Percentiles rank a stretch among this genome's conserved stretches.
These are phyloP conservation scores for Ophiostoma perfectum DNA, from an alignment of 2,329 filamentous ascomycete genomes.

Conservation along the genomic window DNA sequence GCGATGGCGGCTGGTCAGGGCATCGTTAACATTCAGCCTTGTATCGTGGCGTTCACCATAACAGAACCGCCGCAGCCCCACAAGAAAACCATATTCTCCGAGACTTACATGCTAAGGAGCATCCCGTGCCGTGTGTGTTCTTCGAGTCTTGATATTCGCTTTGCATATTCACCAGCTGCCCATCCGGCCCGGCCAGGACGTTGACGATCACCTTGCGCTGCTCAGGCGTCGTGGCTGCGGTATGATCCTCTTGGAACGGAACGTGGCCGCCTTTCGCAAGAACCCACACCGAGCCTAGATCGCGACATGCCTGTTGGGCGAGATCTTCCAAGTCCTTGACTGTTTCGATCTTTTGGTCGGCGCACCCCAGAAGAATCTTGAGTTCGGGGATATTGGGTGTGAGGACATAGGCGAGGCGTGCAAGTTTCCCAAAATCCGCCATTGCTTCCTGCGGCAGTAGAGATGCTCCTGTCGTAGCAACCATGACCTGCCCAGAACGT, in stretches of 20 bases:
- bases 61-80: neutral
- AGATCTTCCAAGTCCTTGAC: slow-evolving; percentile 64
- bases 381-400: slow-evolving; percentile 78
- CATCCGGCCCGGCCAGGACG: slow-evolving; percentile 59
- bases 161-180: slow-evolving; percentile 56
- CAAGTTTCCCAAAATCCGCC: slow-evolving; percentile 53
- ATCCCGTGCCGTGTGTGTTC: slow-evolving; percentile 93
- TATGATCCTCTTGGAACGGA: slow-evolving; percentile 63
- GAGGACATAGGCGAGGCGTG: slow-evolving; percentile 62
- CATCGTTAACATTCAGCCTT: neutral
- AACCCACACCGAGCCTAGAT: slow-evolving; percentile 70
- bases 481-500: slow-evolving; percentile 66
- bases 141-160: slow-evolving; percentile 65
- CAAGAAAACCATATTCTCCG: neutral
- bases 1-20: slow-evolving; percentile 59
- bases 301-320: slow-evolving; percentile 55
- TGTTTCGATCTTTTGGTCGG: slow-evolving; percentile 41
- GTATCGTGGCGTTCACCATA: too few relatives aligned
- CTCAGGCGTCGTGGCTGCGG: slow-evolving; percentile 51
- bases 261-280: slow-evolving; percentile 86
- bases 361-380: slow-evolving; percentile 53
- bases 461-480: slow-evolving; percentile 71
- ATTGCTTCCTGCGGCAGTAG: slow-evolving; percentile 64
- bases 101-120: slow-evolving; percentile 74
- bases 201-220: slow-evolving; percentile 68